phyloP scores from a whole-genome alignment of 2,329 filamentous ascomycete genomes.

The Paecilomyces dactylethromorphus region DNA sequence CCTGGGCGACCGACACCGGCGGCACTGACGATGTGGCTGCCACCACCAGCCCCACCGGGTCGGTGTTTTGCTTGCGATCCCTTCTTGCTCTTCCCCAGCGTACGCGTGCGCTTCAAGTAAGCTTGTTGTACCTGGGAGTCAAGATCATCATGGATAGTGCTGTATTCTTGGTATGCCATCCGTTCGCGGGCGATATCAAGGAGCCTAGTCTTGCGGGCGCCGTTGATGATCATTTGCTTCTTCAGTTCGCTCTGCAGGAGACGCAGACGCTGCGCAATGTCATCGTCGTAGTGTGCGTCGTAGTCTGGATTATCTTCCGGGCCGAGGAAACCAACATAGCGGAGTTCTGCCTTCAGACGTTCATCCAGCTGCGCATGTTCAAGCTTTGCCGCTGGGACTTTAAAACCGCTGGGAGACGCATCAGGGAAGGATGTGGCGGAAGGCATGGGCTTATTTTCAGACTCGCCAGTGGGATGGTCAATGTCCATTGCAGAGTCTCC shows the following conservation, averaged over 20 bases:
- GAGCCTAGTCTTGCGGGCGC: constrained; percentile 79
- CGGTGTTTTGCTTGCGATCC: constrained; percentile 57
- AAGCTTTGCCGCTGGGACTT: constrained; percentile 68
- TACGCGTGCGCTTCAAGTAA: constrained; percentile 91
- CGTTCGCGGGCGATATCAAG: constrained; percentile 83
- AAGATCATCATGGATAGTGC: constrained; percentile 91
- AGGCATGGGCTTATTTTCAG: constrained; percentile 42
- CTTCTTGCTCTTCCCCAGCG: constrained; percentile 90
- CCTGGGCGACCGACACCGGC: constrained; percentile 44
- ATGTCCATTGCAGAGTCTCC: constrained; percentile 43
- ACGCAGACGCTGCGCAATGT: constrained; percentile 83
- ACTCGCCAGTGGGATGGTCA: constrained; percentile 44
- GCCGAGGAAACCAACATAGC: constrained; percentile 81
- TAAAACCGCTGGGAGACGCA: constrained; percentile 68
- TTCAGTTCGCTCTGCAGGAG: constrained; percentile 76
- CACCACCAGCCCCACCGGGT: constrained; percentile 64
- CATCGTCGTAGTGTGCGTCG: constrained; percentile 86
- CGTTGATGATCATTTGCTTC: constrained; percentile 79
- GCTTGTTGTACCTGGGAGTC: constrained; percentile 92
- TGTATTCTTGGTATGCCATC: constrained; percentile 95
- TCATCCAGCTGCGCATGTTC: constrained; percentile 86
- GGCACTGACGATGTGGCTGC: constrained; percentile 48
- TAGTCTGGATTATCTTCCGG: constrained; percentile 68
- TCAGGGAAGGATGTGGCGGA: constrained; percentile 77
- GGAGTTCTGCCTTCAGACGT: constrained; percentile 82